phyloP scores from a whole-genome alignment of 192 early-diverging fungal species.

The Ambispora gerdemannii region DNA sequence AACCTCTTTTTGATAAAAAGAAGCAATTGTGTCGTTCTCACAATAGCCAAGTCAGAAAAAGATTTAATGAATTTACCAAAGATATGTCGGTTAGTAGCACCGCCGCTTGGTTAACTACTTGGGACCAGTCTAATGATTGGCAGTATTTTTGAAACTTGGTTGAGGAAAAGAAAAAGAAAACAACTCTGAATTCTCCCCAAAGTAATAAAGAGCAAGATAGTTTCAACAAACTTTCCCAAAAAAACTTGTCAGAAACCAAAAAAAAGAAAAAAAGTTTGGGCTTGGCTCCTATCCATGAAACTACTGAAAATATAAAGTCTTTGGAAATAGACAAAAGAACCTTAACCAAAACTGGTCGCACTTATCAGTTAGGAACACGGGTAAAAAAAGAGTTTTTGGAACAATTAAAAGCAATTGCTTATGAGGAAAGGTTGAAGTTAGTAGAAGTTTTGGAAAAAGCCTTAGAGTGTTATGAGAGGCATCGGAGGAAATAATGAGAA shows the following conservation, averaged over 20 bases:
- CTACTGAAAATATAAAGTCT: no score
- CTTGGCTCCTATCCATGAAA: no score
- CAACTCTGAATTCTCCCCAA: background rate
- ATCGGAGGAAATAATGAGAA: no score
- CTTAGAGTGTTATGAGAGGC: no score
- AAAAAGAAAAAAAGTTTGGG: no score
- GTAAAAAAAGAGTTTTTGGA: conserved; percentile 4
- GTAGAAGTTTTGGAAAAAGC: conserved; percentile 10
- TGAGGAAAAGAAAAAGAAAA: background rate
- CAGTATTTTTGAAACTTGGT: background rate
- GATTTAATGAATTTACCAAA: background rate
- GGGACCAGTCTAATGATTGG: background rate
- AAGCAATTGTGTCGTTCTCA: background rate
- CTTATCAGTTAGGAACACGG: background rate
- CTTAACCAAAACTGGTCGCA: background rate
- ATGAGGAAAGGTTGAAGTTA: conserved; percentile 5
- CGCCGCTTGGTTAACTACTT: background rate
- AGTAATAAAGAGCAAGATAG: no score
- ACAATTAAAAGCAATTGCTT: background rate
- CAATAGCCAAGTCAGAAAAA: background rate
- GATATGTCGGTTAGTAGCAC: background rate
- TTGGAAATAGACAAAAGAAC: conserved; percentile 14
- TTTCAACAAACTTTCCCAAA: no score
- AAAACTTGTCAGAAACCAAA: no score
- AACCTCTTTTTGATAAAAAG: background rate